Percentiles rank a stretch among this genome's conserved stretches.
Evolutionary conservation across 148 eudicot genomes (phyloP).

Genomic region (Camellia japonica): DNA sequence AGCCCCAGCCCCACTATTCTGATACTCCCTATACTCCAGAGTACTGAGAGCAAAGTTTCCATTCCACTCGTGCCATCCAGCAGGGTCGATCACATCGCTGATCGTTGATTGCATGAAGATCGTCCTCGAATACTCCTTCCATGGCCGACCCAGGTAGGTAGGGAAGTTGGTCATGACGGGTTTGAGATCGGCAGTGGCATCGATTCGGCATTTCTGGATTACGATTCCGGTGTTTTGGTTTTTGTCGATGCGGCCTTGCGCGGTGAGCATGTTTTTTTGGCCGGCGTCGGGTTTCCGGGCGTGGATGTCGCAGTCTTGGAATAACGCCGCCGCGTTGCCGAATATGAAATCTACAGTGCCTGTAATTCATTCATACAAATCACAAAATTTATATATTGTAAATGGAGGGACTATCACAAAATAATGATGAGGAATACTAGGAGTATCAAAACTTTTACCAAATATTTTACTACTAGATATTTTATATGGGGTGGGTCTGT

Average conservation of each 20-base stretch:
- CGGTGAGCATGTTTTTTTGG: constrained; percentile 52
- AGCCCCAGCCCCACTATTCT: constrained; percentile 45
- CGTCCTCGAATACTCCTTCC: constrained; percentile 27
- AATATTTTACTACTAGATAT: no score
- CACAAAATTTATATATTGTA: no score
- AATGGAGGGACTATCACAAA: no score
- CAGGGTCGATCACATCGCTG: constrained; percentile 35
- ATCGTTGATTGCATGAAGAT: constrained; percentile 36
- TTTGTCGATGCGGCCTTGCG: constrained; percentile 47
- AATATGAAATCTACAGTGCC: constrained; percentile 53
- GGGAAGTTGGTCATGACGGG: constrained; percentile 38
- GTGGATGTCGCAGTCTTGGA: constrained; percentile 50
- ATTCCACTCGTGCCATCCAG: constrained; percentile 46
- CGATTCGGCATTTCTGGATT: constrained; percentile 43
- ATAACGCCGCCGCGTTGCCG: constrained; percentile 40
- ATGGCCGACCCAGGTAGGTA: constrained; percentile 46
- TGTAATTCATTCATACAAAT: no score
- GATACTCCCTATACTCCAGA: constrained; percentile 42
- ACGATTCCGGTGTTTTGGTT: constrained; percentile 60
- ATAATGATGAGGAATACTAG: no score
- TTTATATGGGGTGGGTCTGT: no score
- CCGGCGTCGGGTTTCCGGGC: constrained; percentile 39
- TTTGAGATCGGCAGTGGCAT: constrained; percentile 38
- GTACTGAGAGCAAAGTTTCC: constrained; percentile 41
- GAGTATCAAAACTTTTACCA: no score